Evolutionary conservation across 164 flowering plant genomes (phyloP), one percentile per base, ranked within the genome.

Genomic region (Umbellularia californica): DNA sequence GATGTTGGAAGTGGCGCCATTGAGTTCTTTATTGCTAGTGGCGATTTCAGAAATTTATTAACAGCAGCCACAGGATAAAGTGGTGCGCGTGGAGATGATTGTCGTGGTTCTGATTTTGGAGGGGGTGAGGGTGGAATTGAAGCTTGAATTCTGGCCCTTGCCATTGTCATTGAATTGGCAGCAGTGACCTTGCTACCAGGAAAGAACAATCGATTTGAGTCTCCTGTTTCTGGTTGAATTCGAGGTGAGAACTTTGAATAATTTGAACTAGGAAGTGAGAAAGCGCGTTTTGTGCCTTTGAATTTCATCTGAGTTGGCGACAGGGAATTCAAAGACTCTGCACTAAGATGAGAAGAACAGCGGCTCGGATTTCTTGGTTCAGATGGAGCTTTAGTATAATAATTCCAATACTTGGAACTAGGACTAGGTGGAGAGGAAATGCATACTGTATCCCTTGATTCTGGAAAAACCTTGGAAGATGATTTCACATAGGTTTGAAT

Each of bases 1-100:
- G 83, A 80, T 28, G 84, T 88, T 11, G 86, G 88, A 5, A 89
- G 87, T 2, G 90, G 86, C 33, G 80, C 80, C 4, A 84, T 77
- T 2, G 81, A 77, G 30, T n/a, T 77, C 58, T 75, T 83, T 73
- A 58, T 23, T 12, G 41, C n/a, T 19, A 83, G 72, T 4, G 87
- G 74, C 3, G 62, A 51, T 7, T 28, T 19, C 27, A 13, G 41
- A 12, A 3, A 17, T 28, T 27, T 15, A 27, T 67, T 19, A 27
- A 27, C 47, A 2, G 19, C 47, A 27, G 30, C 20, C 7, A 72
- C 81, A 3, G 74, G 77, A 15, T 77, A 80, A 25, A 81, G 76
- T 9, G 84, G 70, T 55, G 60, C 3, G 1, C 6, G 5, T 55
- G 17, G 60, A 55, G 60, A 20, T 15, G 60, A 20, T 55, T 15